Evolutionary conservation across 306 rosid species (phyloP).

Genomic region (Nissolia schottii): DNA sequence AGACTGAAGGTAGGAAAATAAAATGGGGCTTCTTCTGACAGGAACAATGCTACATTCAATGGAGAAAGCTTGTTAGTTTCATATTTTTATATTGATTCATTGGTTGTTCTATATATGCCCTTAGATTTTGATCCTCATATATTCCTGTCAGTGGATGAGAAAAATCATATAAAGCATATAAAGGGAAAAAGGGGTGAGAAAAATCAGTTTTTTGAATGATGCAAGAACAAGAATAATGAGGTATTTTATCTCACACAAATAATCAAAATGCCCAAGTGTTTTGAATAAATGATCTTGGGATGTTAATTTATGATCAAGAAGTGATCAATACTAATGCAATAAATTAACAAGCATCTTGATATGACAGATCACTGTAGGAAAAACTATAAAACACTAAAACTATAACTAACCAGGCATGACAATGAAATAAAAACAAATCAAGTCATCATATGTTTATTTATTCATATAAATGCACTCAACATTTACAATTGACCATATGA

Average conservation of each 20-base stretch:
- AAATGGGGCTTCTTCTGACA: slow-evolving; percentile 79
- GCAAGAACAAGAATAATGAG: neutral
- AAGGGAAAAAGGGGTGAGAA: no score
- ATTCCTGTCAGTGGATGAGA: slow-evolving; percentile 86
- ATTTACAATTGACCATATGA: slow-evolving; percentile 15
- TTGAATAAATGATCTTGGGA: neutral
- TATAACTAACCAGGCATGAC: neutral
- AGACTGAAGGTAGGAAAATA: slow-evolving; percentile 83
- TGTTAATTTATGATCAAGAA: neutral
- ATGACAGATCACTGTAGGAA: neutral
- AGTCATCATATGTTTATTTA: neutral
- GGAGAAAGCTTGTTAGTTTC: slow-evolving; percentile 18
- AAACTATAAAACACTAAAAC: neutral
- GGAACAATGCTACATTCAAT: slow-evolving; percentile 59
- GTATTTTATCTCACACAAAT: neutral
- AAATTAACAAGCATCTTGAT: neutral
- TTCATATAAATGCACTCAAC: neutral
- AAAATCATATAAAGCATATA: no score
- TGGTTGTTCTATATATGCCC: neutral
- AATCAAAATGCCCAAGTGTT: neutral
- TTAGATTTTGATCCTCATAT: neutral
- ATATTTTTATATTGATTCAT: neutral
- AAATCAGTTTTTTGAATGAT: no score
- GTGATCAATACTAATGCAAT: slow-evolving; percentile 5
- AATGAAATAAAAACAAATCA: neutral